phyloP scores from a whole-genome alignment of 2,329 filamentous ascomycete species.

The Talaromyces sp. region DNA sequence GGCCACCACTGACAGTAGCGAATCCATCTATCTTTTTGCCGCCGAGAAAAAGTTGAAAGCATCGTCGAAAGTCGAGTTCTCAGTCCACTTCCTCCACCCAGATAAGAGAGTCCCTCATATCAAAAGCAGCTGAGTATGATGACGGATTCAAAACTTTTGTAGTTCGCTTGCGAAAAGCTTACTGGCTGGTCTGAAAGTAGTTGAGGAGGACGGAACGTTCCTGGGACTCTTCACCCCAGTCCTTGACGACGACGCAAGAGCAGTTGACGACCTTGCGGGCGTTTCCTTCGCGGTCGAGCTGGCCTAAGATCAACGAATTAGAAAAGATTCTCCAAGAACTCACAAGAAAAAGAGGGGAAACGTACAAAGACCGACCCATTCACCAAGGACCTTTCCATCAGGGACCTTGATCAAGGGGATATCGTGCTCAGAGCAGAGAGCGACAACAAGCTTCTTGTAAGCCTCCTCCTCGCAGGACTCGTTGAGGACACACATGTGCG shows the following conservation, averaged over 20 bases:
- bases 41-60: background rate
- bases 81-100: background rate
- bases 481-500: constrained; percentile 99
- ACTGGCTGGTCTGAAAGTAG: constrained; percentile 91
- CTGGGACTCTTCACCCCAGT: constrained; percentile 99
- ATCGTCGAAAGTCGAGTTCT: background rate
- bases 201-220: constrained; percentile 98
- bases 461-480: constrained; percentile 99
- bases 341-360: constrained; percentile 35
- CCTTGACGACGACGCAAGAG: constrained; percentile 99
- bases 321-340: background rate
- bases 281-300: constrained; percentile 98
- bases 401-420: constrained; percentile 99
- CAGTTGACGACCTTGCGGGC: constrained; percentile 99
- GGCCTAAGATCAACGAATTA: constrained; percentile 57
- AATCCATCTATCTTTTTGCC: background rate
- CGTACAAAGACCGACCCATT: constrained; percentile 99
- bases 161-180: constrained; percentile 44
- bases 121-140: background rate
- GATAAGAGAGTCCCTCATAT: background rate
- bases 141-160: background rate
- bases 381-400: constrained; percentile 98
- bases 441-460: constrained; percentile 99
- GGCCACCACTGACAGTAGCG: background rate
- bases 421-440: constrained; percentile 99